These are phyloP conservation scores for Pilasporangium apinafurcum DNA, from an alignment of 352 stramenopile species.

Conservation along the genomic window DNA sequence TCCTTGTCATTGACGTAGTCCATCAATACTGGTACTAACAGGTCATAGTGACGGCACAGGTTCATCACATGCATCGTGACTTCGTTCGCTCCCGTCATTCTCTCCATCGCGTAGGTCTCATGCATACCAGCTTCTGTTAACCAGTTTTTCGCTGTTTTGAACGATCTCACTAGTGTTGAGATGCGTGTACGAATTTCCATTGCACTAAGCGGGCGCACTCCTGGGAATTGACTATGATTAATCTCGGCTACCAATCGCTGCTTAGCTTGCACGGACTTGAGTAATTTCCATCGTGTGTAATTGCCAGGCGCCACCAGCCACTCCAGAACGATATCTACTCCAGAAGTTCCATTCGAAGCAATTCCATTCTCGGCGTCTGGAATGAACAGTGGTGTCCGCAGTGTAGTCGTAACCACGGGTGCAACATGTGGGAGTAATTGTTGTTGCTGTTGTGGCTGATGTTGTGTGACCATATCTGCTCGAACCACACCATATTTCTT, in stretches of 20 bases:
- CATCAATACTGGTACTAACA: conserved; percentile 17
- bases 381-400: too few species aligned
- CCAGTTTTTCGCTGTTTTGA: conserved; percentile 28
- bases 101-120: conserved; percentile 19
- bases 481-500: conserved; percentile 10
- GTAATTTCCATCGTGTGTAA: conserved; percentile 28
- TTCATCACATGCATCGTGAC: conserved; percentile 30
- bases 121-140: conserved; percentile 14
- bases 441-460: conserved; percentile 1
- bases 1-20: conserved; percentile 18
- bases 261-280: too few species aligned
- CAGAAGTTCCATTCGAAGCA: too few species aligned
- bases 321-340: conserved; percentile 22
- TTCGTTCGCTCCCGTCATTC: conserved; percentile 7
- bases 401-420: too few species aligned
- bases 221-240: conserved; percentile 22
- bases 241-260: conserved; percentile 26
- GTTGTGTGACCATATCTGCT: conserved; percentile 1
- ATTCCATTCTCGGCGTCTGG: too few species aligned
- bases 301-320: conserved; percentile 29
- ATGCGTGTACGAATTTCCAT: conserved; percentile 19
- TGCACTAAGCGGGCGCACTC: conserved; percentile 14
- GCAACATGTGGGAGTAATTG: background rate
- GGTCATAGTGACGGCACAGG: conserved; percentile 35
- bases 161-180: conserved; percentile 21